These are phyloP conservation scores for Oryza longistaminata DNA, from an alignment of 176 grass and related monocot genomes.

Conservation along the genomic window DNA sequence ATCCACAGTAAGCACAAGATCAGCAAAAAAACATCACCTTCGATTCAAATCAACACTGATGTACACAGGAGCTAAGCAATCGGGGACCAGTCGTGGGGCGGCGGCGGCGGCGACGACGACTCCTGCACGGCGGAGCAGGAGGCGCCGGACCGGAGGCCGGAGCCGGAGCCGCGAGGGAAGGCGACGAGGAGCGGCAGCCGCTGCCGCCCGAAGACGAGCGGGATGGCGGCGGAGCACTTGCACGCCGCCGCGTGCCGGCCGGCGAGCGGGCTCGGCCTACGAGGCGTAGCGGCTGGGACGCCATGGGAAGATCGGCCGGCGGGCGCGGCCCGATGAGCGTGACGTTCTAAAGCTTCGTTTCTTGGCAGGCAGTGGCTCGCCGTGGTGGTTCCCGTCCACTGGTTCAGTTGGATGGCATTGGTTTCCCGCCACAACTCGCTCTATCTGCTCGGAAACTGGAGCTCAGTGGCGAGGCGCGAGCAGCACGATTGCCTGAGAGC, in stretches of 20 bases:
- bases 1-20: neutral
- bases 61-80: neutral
- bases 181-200: constrained; percentile 29
- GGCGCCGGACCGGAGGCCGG: neutral
- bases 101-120: constrained; percentile 29
- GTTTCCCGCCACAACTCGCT: constrained; percentile 31
- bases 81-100: constrained; percentile 53
- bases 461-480: neutral
- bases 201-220: constrained; percentile 30
- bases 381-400: constrained; percentile 39
- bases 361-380: neutral
- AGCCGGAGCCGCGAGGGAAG: constrained; percentile 25
- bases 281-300: constrained; percentile 36
- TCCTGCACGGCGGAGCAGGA: constrained; percentile 52
- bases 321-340: neutral
- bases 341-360: neutral
- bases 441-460: constrained; percentile 34
- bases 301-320: constrained; percentile 17
- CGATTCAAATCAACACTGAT: neutral
- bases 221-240: constrained; percentile 28
- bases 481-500: constrained; percentile 17
- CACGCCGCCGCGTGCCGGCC: constrained; percentile 19
- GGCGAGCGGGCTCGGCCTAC: constrained; percentile 23
- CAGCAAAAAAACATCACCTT: no score
- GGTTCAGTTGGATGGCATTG: constrained; percentile 46